Evolutionary conservation across 257 asterid genomes (phyloP).

Genomic region (Prunella vulgaris): DNA sequence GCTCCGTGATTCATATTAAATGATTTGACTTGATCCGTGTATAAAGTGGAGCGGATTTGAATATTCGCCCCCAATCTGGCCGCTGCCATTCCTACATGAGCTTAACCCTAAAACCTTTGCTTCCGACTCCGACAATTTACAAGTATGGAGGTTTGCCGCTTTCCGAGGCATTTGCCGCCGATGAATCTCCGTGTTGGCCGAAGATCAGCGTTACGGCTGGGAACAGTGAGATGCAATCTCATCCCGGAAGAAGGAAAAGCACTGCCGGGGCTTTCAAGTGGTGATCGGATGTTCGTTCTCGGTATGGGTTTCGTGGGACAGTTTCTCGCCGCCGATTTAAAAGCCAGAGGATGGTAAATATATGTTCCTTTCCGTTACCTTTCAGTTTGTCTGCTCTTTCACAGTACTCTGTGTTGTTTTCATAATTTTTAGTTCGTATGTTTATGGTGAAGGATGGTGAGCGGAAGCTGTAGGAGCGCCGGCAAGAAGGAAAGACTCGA

Average conservation of each 20-base stretch:
- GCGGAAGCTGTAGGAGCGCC: slow-evolving; percentile 76
- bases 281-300: slow-evolving; percentile 60
- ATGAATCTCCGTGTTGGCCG: slow-evolving; percentile 25
- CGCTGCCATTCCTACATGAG: too few relatives aligned
- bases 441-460: slow-evolving; percentile 51
- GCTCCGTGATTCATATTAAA: too few relatives aligned
- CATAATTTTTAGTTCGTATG: background rate
- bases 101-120: background rate
- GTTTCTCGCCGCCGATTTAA: slow-evolving; percentile 67
- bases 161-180: slow-evolving; percentile 27
- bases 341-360: slow-evolving; percentile 56
- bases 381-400: background rate
- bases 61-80: too few relatives aligned
- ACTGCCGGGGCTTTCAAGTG: slow-evolving; percentile 20
- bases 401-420: background rate
- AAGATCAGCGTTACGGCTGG: slow-evolving; percentile 12
- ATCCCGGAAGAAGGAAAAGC: background rate
- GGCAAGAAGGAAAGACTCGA: slow-evolving; percentile 51
- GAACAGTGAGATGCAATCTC: slow-evolving; percentile 31
- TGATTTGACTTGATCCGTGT: too few relatives aligned
- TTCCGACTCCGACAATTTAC: background rate
- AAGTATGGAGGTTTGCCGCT: slow-evolving; percentile 37
- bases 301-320: slow-evolving; percentile 93
- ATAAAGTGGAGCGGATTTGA: too few relatives aligned
- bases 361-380: background rate